phyloP scores from a whole-genome alignment of 805 yeast genomes.

The Peterozyma xylosa region DNA sequence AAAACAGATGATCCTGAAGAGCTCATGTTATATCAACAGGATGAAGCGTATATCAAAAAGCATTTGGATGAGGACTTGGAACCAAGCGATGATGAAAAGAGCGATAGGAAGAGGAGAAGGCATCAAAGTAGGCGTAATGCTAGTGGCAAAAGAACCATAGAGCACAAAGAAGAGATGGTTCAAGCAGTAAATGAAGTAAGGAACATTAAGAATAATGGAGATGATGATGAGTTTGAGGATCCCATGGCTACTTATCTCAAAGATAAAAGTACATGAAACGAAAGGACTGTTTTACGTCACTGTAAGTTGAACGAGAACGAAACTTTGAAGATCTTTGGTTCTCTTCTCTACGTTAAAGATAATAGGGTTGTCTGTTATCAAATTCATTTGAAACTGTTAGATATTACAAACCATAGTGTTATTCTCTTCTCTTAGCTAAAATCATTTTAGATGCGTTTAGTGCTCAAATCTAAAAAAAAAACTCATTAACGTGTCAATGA shows the following conservation, averaged over 20 bases:
- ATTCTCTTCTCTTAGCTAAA: no score
- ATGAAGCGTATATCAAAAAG: slow-evolving; percentile 26
- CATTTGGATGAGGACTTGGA: slow-evolving; percentile 17
- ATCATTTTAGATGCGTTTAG: no score
- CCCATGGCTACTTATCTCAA: slow-evolving; percentile 26
- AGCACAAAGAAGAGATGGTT: no score
- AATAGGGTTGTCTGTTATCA: no score
- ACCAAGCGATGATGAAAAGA: slow-evolving; percentile 1
- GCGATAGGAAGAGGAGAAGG: slow-evolving; percentile 4
- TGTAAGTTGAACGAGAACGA: no score
- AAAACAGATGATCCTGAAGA: slow-evolving; percentile 19
- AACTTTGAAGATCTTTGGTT: no score
- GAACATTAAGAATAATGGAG: background rate
- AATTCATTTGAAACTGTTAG: no score
- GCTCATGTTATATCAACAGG: slow-evolving; percentile 41
- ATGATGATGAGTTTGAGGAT: slow-evolving; percentile 26
- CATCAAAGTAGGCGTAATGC: background rate
- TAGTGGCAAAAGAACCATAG: slow-evolving; percentile 3
- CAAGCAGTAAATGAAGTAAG: no score
- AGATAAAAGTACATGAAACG: slow-evolving; percentile 5
- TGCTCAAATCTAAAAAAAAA: no score
- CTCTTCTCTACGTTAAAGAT: no score
- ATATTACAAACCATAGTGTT: no score
- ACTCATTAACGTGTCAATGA: no score
- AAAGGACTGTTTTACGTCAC: background rate